Base-by-base conservation (phyloP, 2,329 filamentous ascomycete genomes). In the Hypoxylon rubiginosum region DNA sequence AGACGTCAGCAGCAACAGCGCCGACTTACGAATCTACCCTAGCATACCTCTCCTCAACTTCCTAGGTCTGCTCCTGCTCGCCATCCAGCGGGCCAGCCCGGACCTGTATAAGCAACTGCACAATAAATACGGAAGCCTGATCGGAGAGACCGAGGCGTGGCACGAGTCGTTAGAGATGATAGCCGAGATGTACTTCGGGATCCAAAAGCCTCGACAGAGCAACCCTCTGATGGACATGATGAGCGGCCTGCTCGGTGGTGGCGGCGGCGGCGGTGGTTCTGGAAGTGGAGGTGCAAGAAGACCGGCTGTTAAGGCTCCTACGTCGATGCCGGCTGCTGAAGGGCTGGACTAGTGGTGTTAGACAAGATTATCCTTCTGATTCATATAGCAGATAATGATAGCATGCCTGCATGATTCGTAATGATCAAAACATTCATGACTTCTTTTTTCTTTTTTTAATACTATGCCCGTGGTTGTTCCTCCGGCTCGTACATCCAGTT, bases 161-260 rank as follows among this genome's bases (percentile, higher is more conserved):
- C 88, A 90, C 34, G 94, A 93, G 76, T 86, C 93, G 24, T 82
- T 99, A 66, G 91, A 94, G 72, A 90, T 93, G 79, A 90, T 99
- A 73, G 95, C 92, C 52, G 95, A 99, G 82, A 94, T 97, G 88
- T 99, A 98, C 83, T 99, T 99, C 81, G 90, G 90, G 36, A 97
- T 99, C 78, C 88, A 90, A 82, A 91, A 94, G 76, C 95, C 94
- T 50, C 87, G 91, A 74, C 93, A 97, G 82, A 92, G 91, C 69
- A 98, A 98, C 79, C 94, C 94, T 2, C 83, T 99, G 79, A 89
- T 98, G 80, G 96, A 99, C 78, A 98, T 99, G 94, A 97, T 99
- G 92, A 94, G 94, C 51, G 94, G 90, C 68, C 88, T 99, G 85
- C 92, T 99, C 75, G 94, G 94, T 75, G 94, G 94, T 52, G 93